A percentile compares a stretch with the other conserved stretches of the same genome.
Conservation (phyloP, 2,329 filamentous ascomycete genomes). For the Talaromyces sp. region DNA sequence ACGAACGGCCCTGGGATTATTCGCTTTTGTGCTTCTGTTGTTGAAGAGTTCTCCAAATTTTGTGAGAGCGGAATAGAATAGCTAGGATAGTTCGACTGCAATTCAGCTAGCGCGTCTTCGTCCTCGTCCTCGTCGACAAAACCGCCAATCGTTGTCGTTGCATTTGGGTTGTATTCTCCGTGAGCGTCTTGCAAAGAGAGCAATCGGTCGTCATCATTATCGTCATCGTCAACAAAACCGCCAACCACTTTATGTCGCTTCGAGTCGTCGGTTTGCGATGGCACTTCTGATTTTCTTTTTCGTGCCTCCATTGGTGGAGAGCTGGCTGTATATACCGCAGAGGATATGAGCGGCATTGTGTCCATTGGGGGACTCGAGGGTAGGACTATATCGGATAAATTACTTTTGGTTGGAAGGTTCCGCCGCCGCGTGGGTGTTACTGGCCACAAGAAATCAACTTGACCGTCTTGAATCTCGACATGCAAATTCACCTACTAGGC, state of each 20-base stretch:
- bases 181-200: neutral
- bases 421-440: conserved; percentile 35
- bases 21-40: neutral
- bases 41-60: neutral
- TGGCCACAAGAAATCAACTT: conserved; percentile 15
- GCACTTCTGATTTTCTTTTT: conserved; percentile 36
- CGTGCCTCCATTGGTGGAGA: conserved; percentile 30
- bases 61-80: neutral
- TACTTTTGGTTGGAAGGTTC: conserved; percentile 13
- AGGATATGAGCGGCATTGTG: conserved; percentile 41
- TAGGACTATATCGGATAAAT: conserved; percentile 16
- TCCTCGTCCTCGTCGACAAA: conserved; percentile 9
- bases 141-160: conserved; percentile 4
- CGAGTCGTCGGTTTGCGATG: conserved; percentile 24
- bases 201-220: conserved; percentile 20
- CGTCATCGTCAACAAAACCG: conserved; percentile 39
- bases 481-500: conserved; percentile 22
- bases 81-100: neutral
- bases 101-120: conserved; percentile 8
- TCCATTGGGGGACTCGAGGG: conserved; percentile 30
- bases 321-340: conserved; percentile 28
- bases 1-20: conserved; percentile 7
- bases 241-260: conserved; percentile 40
- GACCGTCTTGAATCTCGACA: neutral
- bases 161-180: neutral